Conservation (phyloP, 441 rosid species). For the Populus hybrid region DNA sequence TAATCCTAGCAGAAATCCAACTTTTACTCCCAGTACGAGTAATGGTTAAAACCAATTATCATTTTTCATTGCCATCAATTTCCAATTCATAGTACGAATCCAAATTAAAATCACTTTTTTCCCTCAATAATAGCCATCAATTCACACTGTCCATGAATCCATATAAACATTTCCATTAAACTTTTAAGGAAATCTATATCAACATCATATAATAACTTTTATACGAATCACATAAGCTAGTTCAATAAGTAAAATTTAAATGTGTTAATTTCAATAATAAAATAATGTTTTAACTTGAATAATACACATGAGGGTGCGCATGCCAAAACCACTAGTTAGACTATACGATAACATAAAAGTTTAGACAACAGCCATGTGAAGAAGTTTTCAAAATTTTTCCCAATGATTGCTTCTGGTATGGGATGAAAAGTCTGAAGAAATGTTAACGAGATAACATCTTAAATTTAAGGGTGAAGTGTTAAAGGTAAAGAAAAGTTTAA, state of each 20-base stretch:
- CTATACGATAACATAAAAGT: neutral
- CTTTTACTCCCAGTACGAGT: neutral
- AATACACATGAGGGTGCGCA: neutral
- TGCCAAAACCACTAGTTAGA: neutral
- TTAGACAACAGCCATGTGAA: neutral
- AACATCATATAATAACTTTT: neutral
- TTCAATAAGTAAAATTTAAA: too few relatives aligned
- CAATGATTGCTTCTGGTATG: neutral
- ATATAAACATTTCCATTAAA: too few relatives aligned
- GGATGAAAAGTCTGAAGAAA: neutral
- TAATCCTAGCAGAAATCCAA: neutral
- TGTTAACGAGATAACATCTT: neutral
- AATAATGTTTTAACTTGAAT: too few relatives aligned
- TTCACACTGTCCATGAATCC: neutral
- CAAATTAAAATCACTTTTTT: neutral
- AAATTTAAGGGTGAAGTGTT: neutral
- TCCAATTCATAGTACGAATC: neutral
- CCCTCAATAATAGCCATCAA: neutral
- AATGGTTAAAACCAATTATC: neutral
- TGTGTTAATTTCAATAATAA: neutral
- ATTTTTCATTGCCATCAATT: neutral
- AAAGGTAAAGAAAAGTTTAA: too few relatives aligned
- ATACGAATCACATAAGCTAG: neutral
- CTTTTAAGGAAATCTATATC: neutral
- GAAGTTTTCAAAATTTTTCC: neutral